A percentile compares a stretch with the other conserved stretches of the same genome.
Conservation (phyloP, 2,329 filamentous ascomycete species). For the Ilyonectria robusta region DNA sequence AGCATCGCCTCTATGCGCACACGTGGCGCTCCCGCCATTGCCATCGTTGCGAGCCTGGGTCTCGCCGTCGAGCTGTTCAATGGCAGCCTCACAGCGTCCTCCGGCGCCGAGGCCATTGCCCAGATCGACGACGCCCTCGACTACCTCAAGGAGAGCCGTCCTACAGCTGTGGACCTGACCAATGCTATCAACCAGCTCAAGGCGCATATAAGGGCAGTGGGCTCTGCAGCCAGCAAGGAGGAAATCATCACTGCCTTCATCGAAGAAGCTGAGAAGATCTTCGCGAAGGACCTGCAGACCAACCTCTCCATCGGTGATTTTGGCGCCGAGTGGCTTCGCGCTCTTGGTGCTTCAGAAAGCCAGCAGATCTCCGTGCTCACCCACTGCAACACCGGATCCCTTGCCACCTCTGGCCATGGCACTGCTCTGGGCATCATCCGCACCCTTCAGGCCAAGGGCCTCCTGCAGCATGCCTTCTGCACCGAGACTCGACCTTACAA, state of each 20-base stretch:
- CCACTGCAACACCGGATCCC: slow-evolving; percentile 97
- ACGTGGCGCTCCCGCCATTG: slow-evolving; percentile 90
- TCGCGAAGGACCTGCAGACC: slow-evolving; percentile 87
- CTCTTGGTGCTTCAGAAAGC: slow-evolving; percentile 63
- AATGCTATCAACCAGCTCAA: slow-evolving; percentile 91
- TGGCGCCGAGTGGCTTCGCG: slow-evolving; percentile 86
- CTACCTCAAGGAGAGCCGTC: slow-evolving; percentile 89
- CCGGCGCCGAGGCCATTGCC: slow-evolving; percentile 71
- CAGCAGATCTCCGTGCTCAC: slow-evolving; percentile 84
- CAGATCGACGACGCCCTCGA: slow-evolving; percentile 85
- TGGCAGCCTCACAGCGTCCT: slow-evolving; percentile 60
- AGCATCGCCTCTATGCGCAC: slow-evolving; percentile 86
- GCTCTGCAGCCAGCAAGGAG: slow-evolving; percentile 58
- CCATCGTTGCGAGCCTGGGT: slow-evolving; percentile 93
- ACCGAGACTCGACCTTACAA: slow-evolving; percentile 98
- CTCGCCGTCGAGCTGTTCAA: slow-evolving; percentile 87
- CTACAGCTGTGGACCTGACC: slow-evolving; percentile 93
- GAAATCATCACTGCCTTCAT: slow-evolving; percentile 80
- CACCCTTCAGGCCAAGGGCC: slow-evolving; percentile 76
- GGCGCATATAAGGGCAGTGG: slow-evolving; percentile 67
- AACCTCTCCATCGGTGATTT: slow-evolving; percentile 88
- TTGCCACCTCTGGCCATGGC: slow-evolving; percentile 97
- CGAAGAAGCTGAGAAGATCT: slow-evolving; percentile 85
- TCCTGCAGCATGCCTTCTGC: slow-evolving; percentile 89
- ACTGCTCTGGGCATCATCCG: slow-evolving; percentile 96